A percentile compares a stretch with the other conserved stretches of the same genome.
Evolutionary conservation across 768 basidiomycete species (phyloP).

Genomic region (Lactifluus rugatus): DNA sequence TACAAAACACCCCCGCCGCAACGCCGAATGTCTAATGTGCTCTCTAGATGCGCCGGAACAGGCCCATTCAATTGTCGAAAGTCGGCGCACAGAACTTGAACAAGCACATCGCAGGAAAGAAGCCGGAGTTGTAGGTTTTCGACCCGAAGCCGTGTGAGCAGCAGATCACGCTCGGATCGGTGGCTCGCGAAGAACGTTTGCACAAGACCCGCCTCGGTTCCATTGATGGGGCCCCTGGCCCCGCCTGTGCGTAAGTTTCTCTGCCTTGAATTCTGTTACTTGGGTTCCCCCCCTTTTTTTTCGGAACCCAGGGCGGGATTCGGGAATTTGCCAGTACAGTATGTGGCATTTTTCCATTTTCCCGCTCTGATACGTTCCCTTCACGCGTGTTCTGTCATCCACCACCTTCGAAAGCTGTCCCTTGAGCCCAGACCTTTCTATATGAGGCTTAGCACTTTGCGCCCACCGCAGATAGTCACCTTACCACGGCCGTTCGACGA

Average conservation of each 20-base stretch:
- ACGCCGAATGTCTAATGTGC: not conserved
- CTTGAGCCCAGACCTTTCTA: conserved; percentile 4
- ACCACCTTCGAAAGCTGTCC: not conserved
- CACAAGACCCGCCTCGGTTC: not conserved
- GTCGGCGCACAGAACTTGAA: conserved; percentile 22
- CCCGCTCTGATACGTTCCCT: not conserved
- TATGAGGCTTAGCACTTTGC: conserved; percentile 2
- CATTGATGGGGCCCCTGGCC: not conserved
- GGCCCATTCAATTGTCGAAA: conserved; percentile 22
- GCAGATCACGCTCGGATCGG: not conserved
- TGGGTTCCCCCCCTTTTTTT: not conserved
- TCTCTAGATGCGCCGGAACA: conserved; percentile 23
- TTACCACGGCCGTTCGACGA: not conserved
- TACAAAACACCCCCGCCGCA: not conserved
- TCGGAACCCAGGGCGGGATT: not conserved
- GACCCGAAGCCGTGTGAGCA: no score
- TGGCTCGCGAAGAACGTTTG: not conserved
- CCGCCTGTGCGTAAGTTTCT: not conserved
- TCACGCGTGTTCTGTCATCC: not conserved
- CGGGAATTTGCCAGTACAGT: not conserved
- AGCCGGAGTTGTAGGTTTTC: conserved; percentile 23
- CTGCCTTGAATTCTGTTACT: not conserved
- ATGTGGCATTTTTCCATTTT: no score
- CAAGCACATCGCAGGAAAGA: conserved; percentile 24
- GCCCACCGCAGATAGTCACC: not conserved